phyloP scores from a whole-genome alignment of 2,329 filamentous ascomycete species.

The Colletotrichum siamense region DNA sequence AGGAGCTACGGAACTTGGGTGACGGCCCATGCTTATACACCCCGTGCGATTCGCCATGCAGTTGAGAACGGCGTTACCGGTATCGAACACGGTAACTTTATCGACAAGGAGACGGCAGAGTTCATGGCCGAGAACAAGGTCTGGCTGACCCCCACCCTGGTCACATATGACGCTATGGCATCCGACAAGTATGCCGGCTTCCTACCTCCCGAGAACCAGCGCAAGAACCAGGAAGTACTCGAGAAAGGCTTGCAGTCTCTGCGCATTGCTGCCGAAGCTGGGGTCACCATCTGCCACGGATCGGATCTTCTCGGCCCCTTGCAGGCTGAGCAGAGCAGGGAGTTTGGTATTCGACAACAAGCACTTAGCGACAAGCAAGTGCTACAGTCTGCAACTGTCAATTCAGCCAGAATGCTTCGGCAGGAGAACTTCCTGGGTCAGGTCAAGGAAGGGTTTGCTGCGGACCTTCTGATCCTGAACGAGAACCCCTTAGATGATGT shows the following conservation, averaged over 20 bases:
- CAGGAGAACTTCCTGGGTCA: constrained; percentile 53
- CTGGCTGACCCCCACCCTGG: constrained; percentile 59
- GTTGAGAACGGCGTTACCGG: constrained; percentile 59
- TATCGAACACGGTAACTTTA: constrained; percentile 54
- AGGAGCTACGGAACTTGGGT: constrained; percentile 55
- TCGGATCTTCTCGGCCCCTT: constrained; percentile 41
- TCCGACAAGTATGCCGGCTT: constrained; percentile 47
- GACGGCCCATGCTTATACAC: constrained; percentile 64
- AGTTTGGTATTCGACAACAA: constrained; percentile 34
- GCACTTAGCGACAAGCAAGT: constrained; percentile 28
- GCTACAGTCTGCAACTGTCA: constrained; percentile 42
- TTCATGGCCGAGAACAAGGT: constrained; percentile 54
- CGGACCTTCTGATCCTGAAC: constrained; percentile 59
- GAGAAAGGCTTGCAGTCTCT: constrained; percentile 50
- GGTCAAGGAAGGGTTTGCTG: constrained; percentile 53
- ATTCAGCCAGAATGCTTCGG: constrained; percentile 54
- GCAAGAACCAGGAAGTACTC: constrained; percentile 58
- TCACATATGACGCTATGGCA: constrained; percentile 56
- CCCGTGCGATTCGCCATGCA: constrained; percentile 57
- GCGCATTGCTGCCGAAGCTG: constrained; percentile 53
- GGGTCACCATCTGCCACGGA: constrained; percentile 61
- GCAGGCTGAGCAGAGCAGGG: constrained; percentile 33
- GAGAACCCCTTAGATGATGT: constrained; percentile 62
- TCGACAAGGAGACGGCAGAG: constrained; percentile 47
- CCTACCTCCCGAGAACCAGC: constrained; percentile 45